Evolutionary conservation across 495 filamentous ascomycete genomes (phyloP).

Genomic region (Penicillium silybi): DNA sequence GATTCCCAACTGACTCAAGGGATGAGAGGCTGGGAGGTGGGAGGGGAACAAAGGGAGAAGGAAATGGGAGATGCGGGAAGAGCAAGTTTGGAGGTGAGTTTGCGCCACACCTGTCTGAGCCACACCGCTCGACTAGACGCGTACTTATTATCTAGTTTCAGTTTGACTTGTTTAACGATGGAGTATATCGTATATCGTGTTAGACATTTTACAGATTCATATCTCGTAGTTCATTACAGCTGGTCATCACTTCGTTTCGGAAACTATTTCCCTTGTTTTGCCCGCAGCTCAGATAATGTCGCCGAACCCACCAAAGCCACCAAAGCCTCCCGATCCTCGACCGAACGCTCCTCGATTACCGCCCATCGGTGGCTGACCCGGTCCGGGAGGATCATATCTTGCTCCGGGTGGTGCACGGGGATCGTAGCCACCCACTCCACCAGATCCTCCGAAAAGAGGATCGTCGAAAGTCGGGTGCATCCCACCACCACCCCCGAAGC

Average conservation of each 20-base stretch:
- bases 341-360: conserved; percentile 40
- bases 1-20: conserved; percentile 20
- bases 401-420: conserved; percentile 53
- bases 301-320: conserved; percentile 56
- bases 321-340: conserved; percentile 37
- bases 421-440: conserved; percentile 41
- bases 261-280: not conserved
- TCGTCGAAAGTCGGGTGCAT: conserved; percentile 98
- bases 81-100: conserved; percentile 28
- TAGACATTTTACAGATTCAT: not conserved
- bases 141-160: not conserved
- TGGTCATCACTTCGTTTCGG: not conserved
- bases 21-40: conserved; percentile 16
- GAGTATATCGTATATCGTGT: not conserved
- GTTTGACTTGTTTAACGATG: not conserved
- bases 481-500: conserved; percentile 58
- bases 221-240: not conserved
- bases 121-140: conserved; percentile 16
- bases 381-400: conserved; percentile 79
- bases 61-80: conserved; percentile 25
- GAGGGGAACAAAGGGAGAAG: conserved; percentile 19
- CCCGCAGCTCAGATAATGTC: conserved; percentile 59
- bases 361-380: conserved; percentile 56
- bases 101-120: conserved; percentile 24
- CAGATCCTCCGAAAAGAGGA: conserved; percentile 70